phyloP scores from a whole-genome alignment of 495 filamentous ascomycete species.

The Chaetomium fimeti region DNA sequence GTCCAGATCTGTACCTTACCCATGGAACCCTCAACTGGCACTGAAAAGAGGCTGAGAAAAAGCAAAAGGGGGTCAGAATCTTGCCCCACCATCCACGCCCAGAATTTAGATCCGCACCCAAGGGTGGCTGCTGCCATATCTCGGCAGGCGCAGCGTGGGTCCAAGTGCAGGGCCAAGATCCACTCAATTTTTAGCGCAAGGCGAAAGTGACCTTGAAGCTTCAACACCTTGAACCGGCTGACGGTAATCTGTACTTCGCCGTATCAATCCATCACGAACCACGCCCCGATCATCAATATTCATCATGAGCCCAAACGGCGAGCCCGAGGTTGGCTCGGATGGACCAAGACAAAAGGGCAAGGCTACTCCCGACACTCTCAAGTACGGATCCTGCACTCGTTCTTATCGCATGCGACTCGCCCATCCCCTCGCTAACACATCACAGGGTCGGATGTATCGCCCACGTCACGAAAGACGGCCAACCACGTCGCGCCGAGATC shows the following conservation, averaged over 20 bases:
- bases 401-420: background rate
- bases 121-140: too few species aligned
- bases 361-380: slow-evolving; percentile 74
- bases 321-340: slow-evolving; percentile 46
- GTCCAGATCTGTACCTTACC: too few species aligned
- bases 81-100: too few species aligned
- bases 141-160: too few species aligned
- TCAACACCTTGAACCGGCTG: background rate
- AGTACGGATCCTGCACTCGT: slow-evolving; percentile 44
- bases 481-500: slow-evolving; percentile 88
- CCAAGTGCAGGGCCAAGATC: too few species aligned
- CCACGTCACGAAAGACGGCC: slow-evolving; percentile 63
- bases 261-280: slow-evolving; percentile 17
- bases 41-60: too few species aligned
- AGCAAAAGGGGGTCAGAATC: too few species aligned
- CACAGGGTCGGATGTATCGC: slow-evolving; percentile 51
- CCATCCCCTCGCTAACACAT: slow-evolving; percentile 10
- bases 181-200: too few species aligned
- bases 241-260: background rate
- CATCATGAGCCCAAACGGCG: slow-evolving; percentile 46
- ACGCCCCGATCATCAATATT: slow-evolving; percentile 16
- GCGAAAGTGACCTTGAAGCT: too few species aligned
- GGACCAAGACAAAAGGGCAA: slow-evolving; percentile 66
- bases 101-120: too few species aligned
- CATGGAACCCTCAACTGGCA: too few species aligned